These are phyloP conservation scores for Neofusicoccum kwambonambiense DNA, from an alignment of 2,329 filamentous ascomycete species.

Conservation along the genomic window DNA sequence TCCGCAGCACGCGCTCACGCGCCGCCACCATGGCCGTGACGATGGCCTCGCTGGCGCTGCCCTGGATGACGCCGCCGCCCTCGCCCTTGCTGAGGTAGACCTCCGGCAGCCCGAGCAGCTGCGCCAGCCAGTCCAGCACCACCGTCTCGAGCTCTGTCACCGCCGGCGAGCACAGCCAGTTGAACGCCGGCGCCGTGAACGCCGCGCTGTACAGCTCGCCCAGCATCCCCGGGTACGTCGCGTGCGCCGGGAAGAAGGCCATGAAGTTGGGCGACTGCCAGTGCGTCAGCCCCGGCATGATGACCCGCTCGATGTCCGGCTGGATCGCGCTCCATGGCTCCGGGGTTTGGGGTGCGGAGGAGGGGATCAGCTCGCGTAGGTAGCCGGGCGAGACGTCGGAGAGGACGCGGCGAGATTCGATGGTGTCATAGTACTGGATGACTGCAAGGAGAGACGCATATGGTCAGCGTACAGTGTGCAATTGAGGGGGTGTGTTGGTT, in stretches of 20 bases:
- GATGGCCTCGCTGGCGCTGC: slow-evolving; percentile 83
- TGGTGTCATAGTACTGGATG: slow-evolving; percentile 76
- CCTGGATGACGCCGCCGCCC: slow-evolving; percentile 92
- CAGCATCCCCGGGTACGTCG: slow-evolving; percentile 80
- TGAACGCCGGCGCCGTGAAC: slow-evolving; percentile 89
- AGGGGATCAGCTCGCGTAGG: slow-evolving; percentile 74
- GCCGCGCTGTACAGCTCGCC: slow-evolving; percentile 90
- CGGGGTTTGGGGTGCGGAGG: slow-evolving; percentile 61
- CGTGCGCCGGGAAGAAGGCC: slow-evolving; percentile 86
- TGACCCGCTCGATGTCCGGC: slow-evolving; percentile 78
- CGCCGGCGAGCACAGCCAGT: slow-evolving; percentile 92
- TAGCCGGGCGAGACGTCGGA: slow-evolving; percentile 82
- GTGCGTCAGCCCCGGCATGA: slow-evolving; percentile 89
- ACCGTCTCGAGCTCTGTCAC: slow-evolving; percentile 93
- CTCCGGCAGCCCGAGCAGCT: slow-evolving; percentile 69
- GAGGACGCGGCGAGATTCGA: slow-evolving; percentile 69
- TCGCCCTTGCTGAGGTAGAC: slow-evolving; percentile 71
- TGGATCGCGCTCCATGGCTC: slow-evolving; percentile 79
- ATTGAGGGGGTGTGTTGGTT: not conserved
- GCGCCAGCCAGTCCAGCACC: slow-evolving; percentile 86
- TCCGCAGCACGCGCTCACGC: slow-evolving; percentile 55
- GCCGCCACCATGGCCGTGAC: slow-evolving; percentile 86
- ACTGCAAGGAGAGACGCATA: slow-evolving; percentile 52
- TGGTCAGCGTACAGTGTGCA: not conserved
- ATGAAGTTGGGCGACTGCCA: slow-evolving; percentile 96